Base-by-base conservation (phyloP, 129 eudicot species). In the Artemisia tridentata region DNA sequence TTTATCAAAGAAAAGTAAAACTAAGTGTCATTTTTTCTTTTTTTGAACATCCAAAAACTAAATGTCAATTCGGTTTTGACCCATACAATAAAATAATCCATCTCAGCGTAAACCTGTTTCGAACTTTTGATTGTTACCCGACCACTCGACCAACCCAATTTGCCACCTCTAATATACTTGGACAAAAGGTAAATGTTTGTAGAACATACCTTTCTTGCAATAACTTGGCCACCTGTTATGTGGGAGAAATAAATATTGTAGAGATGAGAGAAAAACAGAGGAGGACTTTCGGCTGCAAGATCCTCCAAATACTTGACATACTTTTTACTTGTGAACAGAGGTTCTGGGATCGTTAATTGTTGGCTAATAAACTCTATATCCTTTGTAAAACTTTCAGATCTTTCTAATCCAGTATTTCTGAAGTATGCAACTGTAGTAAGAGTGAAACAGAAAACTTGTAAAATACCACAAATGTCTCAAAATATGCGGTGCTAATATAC, bases 171-270 rank as follows among this genome's bases (percentile, higher is more conserved):
- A 38, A 6, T 38, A 38, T 38, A 38, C 45, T 38, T 38, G 2
- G 45, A 7, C 1, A 38, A 38, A 38, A 38, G 45, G 45, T 38
- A 38, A 38, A 38, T 38, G 45, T 38, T 38, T 38, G 45, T 38
- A 38, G 45, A 38, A 7, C 62, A 19, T 17, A 63, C 68, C 77
- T 72, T 72, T 60, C 61, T 61, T 18, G 77, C 77, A 27, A 72
- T 72, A 19, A 72, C 77, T 49, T 72, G 77, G 18, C 74, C 77
- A 25, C 77, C 77, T 48, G 77, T 68, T 16, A 65, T 65, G 52
- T 65, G 77, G 25, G 78, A 96, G 67, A 93, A 93, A 83, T 93
- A 89, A 17, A 93, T 83, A 68, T 85, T 89, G 84, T 93, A 93
- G 80, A 93, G 86, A 77, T 93, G 98, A 78, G 80, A 68, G 79